phyloP scores from a whole-genome alignment of 306 rosid genomes.

The Cucumis cinereus region DNA sequence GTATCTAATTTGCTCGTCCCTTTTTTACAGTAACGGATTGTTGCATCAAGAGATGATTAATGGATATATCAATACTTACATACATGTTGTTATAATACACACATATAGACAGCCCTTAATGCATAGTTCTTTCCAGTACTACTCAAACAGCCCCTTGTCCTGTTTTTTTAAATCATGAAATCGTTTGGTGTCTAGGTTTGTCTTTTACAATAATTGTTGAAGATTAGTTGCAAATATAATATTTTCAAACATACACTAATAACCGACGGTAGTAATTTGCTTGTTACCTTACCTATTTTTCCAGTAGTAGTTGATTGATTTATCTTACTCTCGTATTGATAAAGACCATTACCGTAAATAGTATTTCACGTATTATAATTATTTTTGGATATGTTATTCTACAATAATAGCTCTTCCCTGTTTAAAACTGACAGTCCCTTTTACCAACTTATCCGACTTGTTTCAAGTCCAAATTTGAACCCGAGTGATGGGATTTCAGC shows the following conservation, averaged over 20 bases:
- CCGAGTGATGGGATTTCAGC: not conserved
- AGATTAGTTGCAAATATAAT: not conserved
- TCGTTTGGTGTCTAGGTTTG: not conserved
- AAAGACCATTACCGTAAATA: not conserved
- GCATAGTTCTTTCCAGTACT: not conserved
- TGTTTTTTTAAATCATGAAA: not conserved
- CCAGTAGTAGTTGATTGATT: not conserved
- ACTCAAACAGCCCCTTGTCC: not conserved
- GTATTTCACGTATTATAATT: not conserved
- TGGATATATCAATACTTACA: not conserved
- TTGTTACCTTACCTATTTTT: not conserved
- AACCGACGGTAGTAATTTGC: not conserved
- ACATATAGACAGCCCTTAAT: not conserved
- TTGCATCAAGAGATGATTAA: not conserved
- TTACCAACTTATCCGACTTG: not conserved
- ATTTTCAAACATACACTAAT: not conserved
- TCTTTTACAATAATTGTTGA: not conserved
- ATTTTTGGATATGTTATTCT: not conserved
- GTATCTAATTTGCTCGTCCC: not conserved
- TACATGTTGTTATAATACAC: not conserved
- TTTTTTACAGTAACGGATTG: slow-evolving; percentile 4
- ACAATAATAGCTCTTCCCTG: not conserved
- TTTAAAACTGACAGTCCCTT: not conserved
- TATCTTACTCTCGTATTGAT: not conserved
- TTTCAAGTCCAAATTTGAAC: not conserved